Conservation (phyloP, 306 rosid species). For the Sechiopsis laciniata region DNA sequence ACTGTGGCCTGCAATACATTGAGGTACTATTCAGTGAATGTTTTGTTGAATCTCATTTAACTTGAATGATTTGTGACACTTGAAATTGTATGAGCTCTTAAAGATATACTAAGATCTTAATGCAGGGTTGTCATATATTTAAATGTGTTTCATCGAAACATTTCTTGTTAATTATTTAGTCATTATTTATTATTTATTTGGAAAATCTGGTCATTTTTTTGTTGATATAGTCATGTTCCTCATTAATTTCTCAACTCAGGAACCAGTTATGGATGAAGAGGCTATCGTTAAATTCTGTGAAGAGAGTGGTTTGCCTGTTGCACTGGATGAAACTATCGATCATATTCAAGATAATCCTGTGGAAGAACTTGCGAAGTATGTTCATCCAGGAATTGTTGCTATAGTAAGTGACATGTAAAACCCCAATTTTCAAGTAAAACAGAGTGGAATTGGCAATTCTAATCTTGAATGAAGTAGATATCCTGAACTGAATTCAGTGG, state of each 20-base stretch:
- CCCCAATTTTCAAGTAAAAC: not conserved
- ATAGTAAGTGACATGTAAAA: constrained; percentile 46
- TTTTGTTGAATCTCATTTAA: not conserved
- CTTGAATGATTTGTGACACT: not conserved
- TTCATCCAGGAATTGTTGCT: constrained; percentile 82
- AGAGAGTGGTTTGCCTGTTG: constrained; percentile 81
- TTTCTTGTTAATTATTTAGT: constrained; percentile 1
- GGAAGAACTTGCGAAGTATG: constrained; percentile 54
- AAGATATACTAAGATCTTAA: constrained; percentile 4
- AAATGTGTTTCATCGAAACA: not conserved
- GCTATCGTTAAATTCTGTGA: constrained; percentile 74
- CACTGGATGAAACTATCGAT: constrained; percentile 83
- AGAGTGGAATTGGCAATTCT: not conserved
- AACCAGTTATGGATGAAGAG: constrained; percentile 72
- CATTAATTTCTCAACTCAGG: constrained; percentile 43
- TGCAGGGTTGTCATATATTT: not conserved
- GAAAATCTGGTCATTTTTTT: not conserved
- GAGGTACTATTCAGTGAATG: constrained; percentile 46
- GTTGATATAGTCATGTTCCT: not conserved
- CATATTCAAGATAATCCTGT: constrained; percentile 53
- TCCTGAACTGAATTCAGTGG: not conserved
- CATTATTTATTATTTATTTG: too few species aligned
- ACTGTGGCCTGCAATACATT: constrained; percentile 70
- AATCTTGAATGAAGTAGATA: constrained; percentile 3
- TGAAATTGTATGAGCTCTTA: not conserved